Conservation (phyloP, 2,329 filamentous ascomycete genomes). For the Rasamsonia emersonii region DNA sequence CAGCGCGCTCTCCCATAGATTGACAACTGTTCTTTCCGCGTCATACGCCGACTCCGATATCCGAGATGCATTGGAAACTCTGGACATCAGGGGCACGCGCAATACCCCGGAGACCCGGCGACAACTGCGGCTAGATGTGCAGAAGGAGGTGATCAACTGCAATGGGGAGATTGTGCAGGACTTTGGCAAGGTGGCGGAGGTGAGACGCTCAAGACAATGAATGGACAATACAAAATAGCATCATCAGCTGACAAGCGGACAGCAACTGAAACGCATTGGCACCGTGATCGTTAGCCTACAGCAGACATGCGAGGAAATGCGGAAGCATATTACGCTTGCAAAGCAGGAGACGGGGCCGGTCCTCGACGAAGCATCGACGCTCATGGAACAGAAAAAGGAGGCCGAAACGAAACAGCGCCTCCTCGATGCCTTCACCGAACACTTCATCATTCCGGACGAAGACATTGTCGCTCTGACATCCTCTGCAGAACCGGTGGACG, state of each 20-base stretch:
- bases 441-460: conserved; percentile 77
- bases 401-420: conserved; percentile 73
- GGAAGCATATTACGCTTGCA: conserved; percentile 64
- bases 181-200: conserved; percentile 83
- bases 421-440: conserved; percentile 65
- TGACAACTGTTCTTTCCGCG: conserved; percentile 77
- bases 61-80: conserved; percentile 67
- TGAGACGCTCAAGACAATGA: no score
- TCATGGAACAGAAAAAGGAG: conserved; percentile 64
- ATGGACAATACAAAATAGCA: no score
- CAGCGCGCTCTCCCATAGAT: conserved; percentile 69
- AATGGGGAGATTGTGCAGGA: conserved; percentile 84
- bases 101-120: conserved; percentile 74
- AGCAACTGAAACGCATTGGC: conserved; percentile 85
- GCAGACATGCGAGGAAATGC: conserved; percentile 70
- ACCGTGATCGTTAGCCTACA: conserved; percentile 70
- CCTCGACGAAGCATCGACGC: conserved; percentile 64
- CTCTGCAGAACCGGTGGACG: conserved; percentile 72
- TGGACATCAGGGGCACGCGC: conserved; percentile 62
- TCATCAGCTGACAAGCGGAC: no score
- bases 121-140: conserved; percentile 69
- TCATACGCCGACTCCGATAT: conserved; percentile 93
- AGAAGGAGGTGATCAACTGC: conserved; percentile 86
- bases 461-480: conserved; percentile 69
- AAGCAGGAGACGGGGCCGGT: conserved; percentile 66